These are phyloP conservation scores for Diplotaxis tenuifolia DNA, from an alignment of 345 rosid genomes.

Conservation along the genomic window DNA sequence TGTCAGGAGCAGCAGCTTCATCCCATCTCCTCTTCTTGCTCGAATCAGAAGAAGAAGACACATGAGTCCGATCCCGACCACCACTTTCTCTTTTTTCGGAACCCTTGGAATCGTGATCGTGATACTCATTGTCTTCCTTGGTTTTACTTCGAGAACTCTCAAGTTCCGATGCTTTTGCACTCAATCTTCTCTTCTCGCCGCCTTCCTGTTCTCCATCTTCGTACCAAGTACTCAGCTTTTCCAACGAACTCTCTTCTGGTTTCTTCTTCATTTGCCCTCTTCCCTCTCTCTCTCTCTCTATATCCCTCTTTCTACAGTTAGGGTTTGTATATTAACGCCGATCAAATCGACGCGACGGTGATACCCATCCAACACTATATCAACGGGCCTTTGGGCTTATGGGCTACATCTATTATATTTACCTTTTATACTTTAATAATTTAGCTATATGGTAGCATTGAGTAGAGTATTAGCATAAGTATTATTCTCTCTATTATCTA, in stretches of 20 bases:
- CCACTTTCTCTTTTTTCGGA: conserved; percentile 70
- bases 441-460: too few species aligned
- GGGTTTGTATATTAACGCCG: background rate
- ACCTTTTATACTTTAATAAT: too few species aligned
- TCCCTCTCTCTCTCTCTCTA: too few species aligned
- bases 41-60: conserved; percentile 42
- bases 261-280: conserved; percentile 51
- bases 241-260: conserved; percentile 90
- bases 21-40: conserved; percentile 89
- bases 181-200: conserved; percentile 65
- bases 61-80: conserved; percentile 66
- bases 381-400: too few species aligned
- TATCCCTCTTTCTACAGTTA: conserved; percentile 1
- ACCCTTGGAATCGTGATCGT: conserved; percentile 60
- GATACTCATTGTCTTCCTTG: conserved; percentile 64
- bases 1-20: conserved; percentile 53
- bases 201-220: conserved; percentile 86
- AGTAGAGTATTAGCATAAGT: too few species aligned
- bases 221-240: conserved; percentile 80
- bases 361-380: too few species aligned
- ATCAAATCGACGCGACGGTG: background rate
- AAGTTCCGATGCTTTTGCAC: conserved; percentile 51
- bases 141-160: conserved; percentile 57
- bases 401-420: too few species aligned
- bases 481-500: too few species aligned